Conservation (phyloP, 441 rosid species). For the Sinapis alba region DNA sequence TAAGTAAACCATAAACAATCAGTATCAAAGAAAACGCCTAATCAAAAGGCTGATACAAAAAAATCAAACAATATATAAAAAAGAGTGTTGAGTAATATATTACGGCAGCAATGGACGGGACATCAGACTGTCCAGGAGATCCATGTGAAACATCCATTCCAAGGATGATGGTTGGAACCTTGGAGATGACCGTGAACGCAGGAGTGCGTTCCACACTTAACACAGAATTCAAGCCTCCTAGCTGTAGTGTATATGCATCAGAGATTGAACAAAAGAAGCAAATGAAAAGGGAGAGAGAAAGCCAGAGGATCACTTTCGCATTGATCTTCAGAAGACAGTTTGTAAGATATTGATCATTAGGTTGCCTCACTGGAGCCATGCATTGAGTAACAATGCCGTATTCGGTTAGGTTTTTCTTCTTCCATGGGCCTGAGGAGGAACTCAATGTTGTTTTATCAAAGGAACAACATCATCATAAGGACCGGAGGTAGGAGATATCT, state of each 20-base stretch:
- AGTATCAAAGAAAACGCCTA: constrained; percentile 1
- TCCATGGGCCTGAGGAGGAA: constrained; percentile 70
- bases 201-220: constrained; percentile 70
- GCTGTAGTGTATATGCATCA: constrained; percentile 44
- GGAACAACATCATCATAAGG: neutral
- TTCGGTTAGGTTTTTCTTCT: constrained; percentile 67
- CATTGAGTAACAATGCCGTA: constrained; percentile 80
- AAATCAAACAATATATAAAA: neutral
- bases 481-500: neutral
- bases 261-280: constrained; percentile 6
- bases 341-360: constrained; percentile 76
- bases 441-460: neutral
- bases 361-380: constrained; percentile 61
- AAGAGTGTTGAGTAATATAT: neutral
- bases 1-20: constrained; percentile 8
- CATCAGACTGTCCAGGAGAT: constrained; percentile 74
- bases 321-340: constrained; percentile 77
- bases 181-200: constrained; percentile 63
- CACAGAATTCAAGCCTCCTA: constrained; percentile 76
- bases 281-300: neutral
- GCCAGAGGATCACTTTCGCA: constrained; percentile 57
- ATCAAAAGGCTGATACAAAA: neutral
- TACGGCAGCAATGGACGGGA: constrained; percentile 90
- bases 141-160: constrained; percentile 94
- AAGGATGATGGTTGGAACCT: constrained; percentile 71